A percentile compares a stretch with the other conserved stretches of the same genome.
Conservation (phyloP, 106 monocot species). For the Narthecium ossifragum region DNA sequence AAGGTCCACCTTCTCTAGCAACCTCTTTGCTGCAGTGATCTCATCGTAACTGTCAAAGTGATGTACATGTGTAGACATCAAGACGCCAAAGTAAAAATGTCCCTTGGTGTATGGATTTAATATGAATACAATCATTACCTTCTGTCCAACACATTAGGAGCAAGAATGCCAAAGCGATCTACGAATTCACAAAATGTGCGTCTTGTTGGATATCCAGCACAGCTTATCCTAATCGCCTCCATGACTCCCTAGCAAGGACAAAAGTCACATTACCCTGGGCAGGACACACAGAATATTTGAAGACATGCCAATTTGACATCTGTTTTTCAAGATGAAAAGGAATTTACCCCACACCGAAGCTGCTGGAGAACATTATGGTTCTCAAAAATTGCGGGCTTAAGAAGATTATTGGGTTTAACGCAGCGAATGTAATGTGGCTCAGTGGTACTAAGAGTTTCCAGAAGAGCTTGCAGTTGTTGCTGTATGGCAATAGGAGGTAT, state of each 20-base stretch:
- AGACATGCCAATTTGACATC: too few relatives aligned
- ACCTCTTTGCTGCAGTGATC: conserved; percentile 27
- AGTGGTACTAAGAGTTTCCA: conserved; percentile 66
- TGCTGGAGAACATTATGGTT: conserved; percentile 80
- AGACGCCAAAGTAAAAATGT: neutral
- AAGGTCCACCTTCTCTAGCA: conserved; percentile 44
- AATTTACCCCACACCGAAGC: conserved; percentile 74
- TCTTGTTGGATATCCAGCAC: conserved; percentile 83
- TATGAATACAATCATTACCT: conserved; percentile 16
- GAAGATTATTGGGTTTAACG: conserved; percentile 71
- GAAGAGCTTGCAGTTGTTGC: conserved; percentile 72
- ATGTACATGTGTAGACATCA: too few relatives aligned
- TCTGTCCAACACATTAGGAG: conserved; percentile 55
- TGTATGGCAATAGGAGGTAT: conserved; percentile 11
- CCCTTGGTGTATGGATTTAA: neutral
- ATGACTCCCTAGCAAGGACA: conserved; percentile 52
- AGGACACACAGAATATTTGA: too few relatives aligned
- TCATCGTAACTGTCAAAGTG: conserved; percentile 51
- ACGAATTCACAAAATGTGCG: conserved; percentile 60
- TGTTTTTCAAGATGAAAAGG: neutral
- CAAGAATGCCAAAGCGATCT: conserved; percentile 65
- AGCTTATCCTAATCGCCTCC: conserved; percentile 88
- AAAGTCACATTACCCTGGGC: too few relatives aligned
- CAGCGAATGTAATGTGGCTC: conserved; percentile 79
- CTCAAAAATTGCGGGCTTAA: conserved; percentile 76